Evolutionary conservation across 2,329 filamentous ascomycete genomes (phyloP).

Genomic region (Leptodontidium sp.): DNA sequence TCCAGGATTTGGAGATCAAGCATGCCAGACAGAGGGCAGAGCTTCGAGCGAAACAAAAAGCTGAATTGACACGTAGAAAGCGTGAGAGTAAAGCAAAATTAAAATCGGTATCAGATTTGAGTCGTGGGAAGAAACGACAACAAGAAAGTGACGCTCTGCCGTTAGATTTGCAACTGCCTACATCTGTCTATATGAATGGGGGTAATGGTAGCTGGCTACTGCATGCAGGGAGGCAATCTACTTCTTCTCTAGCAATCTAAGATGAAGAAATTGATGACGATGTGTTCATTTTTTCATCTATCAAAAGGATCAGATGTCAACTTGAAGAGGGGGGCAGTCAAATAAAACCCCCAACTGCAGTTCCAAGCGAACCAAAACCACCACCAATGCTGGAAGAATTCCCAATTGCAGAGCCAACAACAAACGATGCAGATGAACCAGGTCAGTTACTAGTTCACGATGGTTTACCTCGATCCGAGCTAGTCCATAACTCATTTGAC

Average conservation of each 20-base stretch:
- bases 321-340: neutral
- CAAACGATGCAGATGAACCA: neutral
- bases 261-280: neutral
- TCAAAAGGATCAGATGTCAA: neutral
- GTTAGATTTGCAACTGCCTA: neutral
- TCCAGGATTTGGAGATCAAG: conserved; percentile 2
- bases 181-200: neutral
- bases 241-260: neutral
- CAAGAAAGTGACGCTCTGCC: neutral
- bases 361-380: neutral
- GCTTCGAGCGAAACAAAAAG: conserved; percentile 3
- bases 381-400: neutral
- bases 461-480: neutral
- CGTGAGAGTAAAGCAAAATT: neutral
- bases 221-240: neutral
- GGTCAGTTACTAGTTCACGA: neutral
- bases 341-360: neutral
- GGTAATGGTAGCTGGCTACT: neutral
- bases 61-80: neutral
- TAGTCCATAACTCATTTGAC: neutral
- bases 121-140: neutral
- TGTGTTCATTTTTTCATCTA: neutral
- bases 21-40: conserved; percentile 2
- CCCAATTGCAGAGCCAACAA: neutral
- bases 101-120: neutral